A percentile compares a stretch with the other conserved stretches of the same genome.
phyloP scores from a whole-genome alignment of 306 rosid genomes.

The Quillaja saponaria region DNA sequence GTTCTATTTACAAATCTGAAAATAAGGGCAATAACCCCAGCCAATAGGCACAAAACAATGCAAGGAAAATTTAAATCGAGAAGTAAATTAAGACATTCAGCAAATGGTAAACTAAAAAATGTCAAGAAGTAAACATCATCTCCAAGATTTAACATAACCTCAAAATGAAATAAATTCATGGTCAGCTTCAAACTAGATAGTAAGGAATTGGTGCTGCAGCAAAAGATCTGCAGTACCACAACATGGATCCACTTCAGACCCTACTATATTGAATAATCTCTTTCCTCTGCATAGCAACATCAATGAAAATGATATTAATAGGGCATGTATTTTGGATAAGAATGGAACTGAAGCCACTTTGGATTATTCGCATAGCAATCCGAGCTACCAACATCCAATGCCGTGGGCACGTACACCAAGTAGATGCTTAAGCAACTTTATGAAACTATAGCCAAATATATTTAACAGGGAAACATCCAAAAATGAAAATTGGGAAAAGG shows the following conservation, averaged over 20 bases:
- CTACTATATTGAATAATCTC: no score
- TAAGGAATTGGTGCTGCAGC: neutral
- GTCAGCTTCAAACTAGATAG: slow-evolving; percentile 19
- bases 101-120: slow-evolving; percentile 24
- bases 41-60: neutral
- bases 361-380: no score
- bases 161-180: neutral
- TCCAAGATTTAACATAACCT: no score
- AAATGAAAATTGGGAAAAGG: neutral
- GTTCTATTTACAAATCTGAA: slow-evolving; percentile 28
- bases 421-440: neutral
- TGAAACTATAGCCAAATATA: neutral
- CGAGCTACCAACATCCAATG: no score
- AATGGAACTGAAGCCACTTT: no score
- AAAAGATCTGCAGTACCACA: no score
- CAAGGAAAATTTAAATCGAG: slow-evolving; percentile 5
- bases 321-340: no score
- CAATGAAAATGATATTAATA: no score
- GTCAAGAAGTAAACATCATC: neutral
- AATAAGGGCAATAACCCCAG: neutral
- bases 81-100: slow-evolving; percentile 5
- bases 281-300: no score
- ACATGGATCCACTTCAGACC: no score
- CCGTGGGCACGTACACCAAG: neutral
- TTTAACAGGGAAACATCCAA: neutral